Base-by-base conservation (phyloP, 208 protist genomes). In the Wallacemonas rigidus region DNA sequence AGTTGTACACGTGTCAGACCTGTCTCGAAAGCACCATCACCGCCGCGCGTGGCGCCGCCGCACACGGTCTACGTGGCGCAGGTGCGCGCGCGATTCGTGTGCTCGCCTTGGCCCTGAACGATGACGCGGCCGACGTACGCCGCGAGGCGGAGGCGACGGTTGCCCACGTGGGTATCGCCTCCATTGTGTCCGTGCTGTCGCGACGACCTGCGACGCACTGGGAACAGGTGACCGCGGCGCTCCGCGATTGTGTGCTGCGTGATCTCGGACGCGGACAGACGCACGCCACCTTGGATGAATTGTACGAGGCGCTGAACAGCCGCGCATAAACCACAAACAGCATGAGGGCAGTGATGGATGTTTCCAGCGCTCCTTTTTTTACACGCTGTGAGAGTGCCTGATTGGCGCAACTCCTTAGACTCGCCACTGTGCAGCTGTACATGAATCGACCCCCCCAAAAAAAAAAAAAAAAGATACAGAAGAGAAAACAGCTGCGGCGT, bases 181-280 rank as follows among this genome's bases (percentile, higher is more conserved):
- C 53, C 12, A 72, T 88, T 40, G 68, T 89, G 36, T 48, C 51
- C 14, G 68, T 94, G 8, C 65, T 91, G 48, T 44, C 69, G 1
- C 71, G 74, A 15, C 71, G 89, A 38, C 86, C 89, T 1, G 51
- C 61, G 2, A 57, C 71, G 69, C 89, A 91, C 51, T 79, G 67
- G 9, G 67, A 77, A 40, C 83, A 91, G 62, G 82, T 91, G 36
- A 56, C 73, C 17, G 70, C 76, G 1, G 89, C 84, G 26, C 76
- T 94, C 50, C 74, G 83, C 3, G 84, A 94, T 63, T 85, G 79
- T 54, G 62, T 94, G n/a, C 69, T 94, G 53, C 83, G 77, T 2
- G 83, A 91, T 45, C 71, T 84, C 3, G 67, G 75, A 2, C 74
- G 82, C 15, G 65, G 67, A 1, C 54, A 76, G 6, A 45, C 54